Base-by-base conservation (phyloP, 2,329 filamentous ascomycete genomes). In the Camillea tinctor region DNA sequence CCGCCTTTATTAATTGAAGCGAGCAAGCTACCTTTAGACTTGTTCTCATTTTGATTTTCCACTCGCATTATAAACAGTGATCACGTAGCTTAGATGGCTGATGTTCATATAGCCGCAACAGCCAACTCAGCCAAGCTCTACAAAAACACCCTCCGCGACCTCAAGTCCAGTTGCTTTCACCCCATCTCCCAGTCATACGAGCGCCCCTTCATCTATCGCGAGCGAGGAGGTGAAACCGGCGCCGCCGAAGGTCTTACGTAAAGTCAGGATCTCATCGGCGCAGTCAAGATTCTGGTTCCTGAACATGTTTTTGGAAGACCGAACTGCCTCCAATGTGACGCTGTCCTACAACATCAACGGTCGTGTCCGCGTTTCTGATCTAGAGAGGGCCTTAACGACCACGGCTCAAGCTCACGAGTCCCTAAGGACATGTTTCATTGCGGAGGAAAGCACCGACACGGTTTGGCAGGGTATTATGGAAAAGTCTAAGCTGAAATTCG, bases 201-300 rank as follows among this genome's bases (percentile, higher is more conserved):
- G 21, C 48, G 8, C 48, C 8, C n/a, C 48, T 9, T 50, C 48
- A n/a, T 26, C 17, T 13, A 19, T 13, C 52, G 21, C n/a, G 52
- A 54, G 26, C 17, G 26, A 20, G 6, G 52, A 20, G 19, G 22
- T 19, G 8, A 21, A 50, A 17, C 20, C 13, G 48, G 4, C n/a
- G n/a, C 8, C n/a, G 2, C n/a, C 48, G 8, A 13, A 19, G 20
- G 48, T 21, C 48, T 50, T 50, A 17, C n/a, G 20, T 6, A 9
- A 13, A 21, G 20, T 50, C 1, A 19, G n/a, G 13, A 59, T 62
- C 15, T 60, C 57, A 48, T 62, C 23, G 9, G 44, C 22, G 3
- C 60, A 62, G 40, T 58, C 55, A 1, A 26, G 54, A 40, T 55
- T 62, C 24, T 62, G 57, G 57, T 60, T 60, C 50, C 21, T 58